These are phyloP conservation scores for Filosporella fistucella DNA, from an alignment of 495 filamentous ascomycete genomes.

Conservation along the genomic window DNA sequence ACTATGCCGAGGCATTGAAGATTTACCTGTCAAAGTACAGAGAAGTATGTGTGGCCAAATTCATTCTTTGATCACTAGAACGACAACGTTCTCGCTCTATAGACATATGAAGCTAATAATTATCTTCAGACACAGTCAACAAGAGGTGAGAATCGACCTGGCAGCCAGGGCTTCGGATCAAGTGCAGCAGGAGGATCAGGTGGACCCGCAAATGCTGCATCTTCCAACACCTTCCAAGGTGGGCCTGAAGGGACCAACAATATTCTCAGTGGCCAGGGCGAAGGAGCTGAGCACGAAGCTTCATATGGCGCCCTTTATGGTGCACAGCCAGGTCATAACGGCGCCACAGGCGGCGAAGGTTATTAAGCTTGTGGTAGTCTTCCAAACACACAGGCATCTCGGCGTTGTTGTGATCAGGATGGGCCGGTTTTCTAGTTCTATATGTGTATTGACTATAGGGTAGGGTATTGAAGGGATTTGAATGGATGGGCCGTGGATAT, in stretches of 20 bases:
- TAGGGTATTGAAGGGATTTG: conserved; percentile 20
- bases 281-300: conserved; percentile 53
- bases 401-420: conserved; percentile 9
- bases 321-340: conserved; percentile 64
- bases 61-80: not conserved
- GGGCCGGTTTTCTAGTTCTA: conserved; percentile 10
- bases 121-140: conserved; percentile 65
- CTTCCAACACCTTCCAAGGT: conserved; percentile 47
- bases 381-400: conserved; percentile 8
- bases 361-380: conserved; percentile 11
- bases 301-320: conserved; percentile 59
- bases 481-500: conserved; percentile 14
- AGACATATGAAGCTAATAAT: conserved; percentile 12
- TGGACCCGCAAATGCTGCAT: conserved; percentile 39
- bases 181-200: conserved; percentile 40
- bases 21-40: conserved; percentile 97
- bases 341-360: conserved; percentile 47
- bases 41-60: conserved; percentile 65
- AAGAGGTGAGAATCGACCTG: conserved; percentile 65
- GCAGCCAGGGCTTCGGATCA: conserved; percentile 63
- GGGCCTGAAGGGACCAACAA: conserved; percentile 52
- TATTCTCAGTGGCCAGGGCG: conserved; percentile 50
- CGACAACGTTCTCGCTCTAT: conserved; percentile 12
- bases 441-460: conserved; percentile 23
- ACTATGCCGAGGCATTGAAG: conserved; percentile 95